These are phyloP conservation scores for Neopestalotiopsis clavispora DNA, from an alignment of 2,329 filamentous ascomycete genomes.

Conservation along the genomic window DNA sequence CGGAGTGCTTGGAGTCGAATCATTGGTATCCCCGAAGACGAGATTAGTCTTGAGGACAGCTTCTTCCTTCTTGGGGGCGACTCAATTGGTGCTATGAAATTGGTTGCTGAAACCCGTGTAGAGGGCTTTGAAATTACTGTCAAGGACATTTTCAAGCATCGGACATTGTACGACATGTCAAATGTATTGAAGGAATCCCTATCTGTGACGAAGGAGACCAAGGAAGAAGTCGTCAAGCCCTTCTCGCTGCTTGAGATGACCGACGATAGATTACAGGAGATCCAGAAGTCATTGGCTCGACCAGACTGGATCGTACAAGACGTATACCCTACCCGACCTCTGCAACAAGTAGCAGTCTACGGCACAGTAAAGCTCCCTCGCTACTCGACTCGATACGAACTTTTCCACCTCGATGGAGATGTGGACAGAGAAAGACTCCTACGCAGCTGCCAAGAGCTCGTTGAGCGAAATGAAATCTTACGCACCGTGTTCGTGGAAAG, in stretches of 20 bases:
- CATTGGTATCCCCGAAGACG: constrained; percentile 46
- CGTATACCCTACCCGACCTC: constrained; percentile 61
- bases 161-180: constrained; percentile 57
- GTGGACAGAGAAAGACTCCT: constrained; percentile 56
- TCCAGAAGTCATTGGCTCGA: constrained; percentile 57
- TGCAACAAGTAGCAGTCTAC: constrained; percentile 63
- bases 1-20: constrained; percentile 54
- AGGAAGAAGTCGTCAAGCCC: constrained; percentile 41
- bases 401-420: constrained; percentile 62
- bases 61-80: constrained; percentile 67
- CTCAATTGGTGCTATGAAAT: constrained; percentile 65
- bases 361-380: constrained; percentile 62
- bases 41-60: constrained; percentile 59
- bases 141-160: constrained; percentile 58
- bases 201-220: constrained; percentile 20
- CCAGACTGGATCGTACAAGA: constrained; percentile 57
- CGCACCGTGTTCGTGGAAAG: constrained; percentile 67
- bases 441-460: constrained; percentile 57
- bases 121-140: constrained; percentile 56
- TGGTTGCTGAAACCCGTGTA: constrained; percentile 59
- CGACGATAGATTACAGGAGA: constrained; percentile 50
- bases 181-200: constrained; percentile 47
- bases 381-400: constrained; percentile 67
- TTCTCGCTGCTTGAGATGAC: constrained; percentile 54
- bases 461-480: constrained; percentile 66